Evolutionary conservation across 2,329 filamentous ascomycete species (phyloP), one percentile per base, ranked within the genome.

Genomic region (Sphaerulina populicola): DNA sequence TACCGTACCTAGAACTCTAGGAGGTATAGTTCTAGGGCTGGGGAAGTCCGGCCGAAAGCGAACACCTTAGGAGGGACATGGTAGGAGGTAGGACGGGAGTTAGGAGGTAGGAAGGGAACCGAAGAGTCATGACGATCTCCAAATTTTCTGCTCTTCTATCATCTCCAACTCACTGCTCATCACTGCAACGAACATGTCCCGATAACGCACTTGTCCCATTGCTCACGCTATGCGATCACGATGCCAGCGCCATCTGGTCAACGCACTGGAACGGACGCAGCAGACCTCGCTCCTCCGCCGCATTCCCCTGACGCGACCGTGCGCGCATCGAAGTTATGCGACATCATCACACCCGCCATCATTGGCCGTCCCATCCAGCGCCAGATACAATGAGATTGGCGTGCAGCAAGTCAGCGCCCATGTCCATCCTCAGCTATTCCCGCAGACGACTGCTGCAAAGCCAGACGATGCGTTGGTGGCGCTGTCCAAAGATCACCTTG

Each of bases 321-420:
- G 54, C 57, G 57, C 60, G 43, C 59, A 58, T 40, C 50, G 60
- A 59, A 47, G 44, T 31, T 61, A 62, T 50, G 61, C 49, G 12
- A 41, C 49, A 8, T 23, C 4, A n/a, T 29, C 44, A 10, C 51
- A 49, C 30, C 12, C 51, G 27, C 54, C 42, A 15, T 55, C 57
- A 44, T 47, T 68, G n/a, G 57, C 62, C 0, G 54, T 64, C 15
- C 52, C 69, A n/a, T 70, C 74, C 6, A 71, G 77, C 51, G 75
- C 88, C 44, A 82, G 93, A 59, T 88, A 85, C 73, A 98, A 94
- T 71, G 86, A 94, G 60, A 90, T 98, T 62, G 88, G 88, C 47
- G 88, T 98, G 36, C 93, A 98, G 71, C 91, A 97, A 64, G 74
- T 98, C 60, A 96, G 89, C 74, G 76, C 78, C 53, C 78, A 90